Conservation (phyloP, 1,284 basidiomycete species). For the Moesziomyces sp. region DNA sequence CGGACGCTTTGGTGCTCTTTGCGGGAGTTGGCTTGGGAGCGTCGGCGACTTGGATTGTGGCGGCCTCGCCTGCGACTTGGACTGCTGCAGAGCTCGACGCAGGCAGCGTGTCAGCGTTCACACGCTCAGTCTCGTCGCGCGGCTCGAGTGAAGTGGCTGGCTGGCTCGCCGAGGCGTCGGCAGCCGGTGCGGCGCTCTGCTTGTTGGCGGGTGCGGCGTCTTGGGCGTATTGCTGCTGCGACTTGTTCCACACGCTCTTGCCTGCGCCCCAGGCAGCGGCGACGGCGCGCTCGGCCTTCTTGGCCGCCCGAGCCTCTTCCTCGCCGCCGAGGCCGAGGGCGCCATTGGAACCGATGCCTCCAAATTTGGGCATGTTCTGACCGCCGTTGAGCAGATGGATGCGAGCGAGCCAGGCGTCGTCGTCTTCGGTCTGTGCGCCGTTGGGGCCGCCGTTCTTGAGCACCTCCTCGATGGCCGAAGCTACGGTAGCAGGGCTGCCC, state of each 20-base stretch:
- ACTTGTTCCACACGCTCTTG: conserved; percentile 44
- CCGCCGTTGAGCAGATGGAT: conserved; percentile 64
- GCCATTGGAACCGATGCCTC: conserved; percentile 32
- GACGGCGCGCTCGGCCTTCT: conserved; percentile 48
- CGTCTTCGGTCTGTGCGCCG: conserved; percentile 39
- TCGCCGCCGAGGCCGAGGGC: conserved; percentile 23
- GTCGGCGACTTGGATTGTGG: not conserved
- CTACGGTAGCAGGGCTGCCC: conserved; percentile 40
- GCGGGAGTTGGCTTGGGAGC: not conserved
- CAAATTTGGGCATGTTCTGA: conserved; percentile 49
- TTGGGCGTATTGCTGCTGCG: conserved; percentile 16
- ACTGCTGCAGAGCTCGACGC: not conserved
- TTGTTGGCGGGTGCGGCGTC: not conserved
- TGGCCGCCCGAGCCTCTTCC: conserved; percentile 29
- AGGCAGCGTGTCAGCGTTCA: not conserved
- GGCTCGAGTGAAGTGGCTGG: not conserved
- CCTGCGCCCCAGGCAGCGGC: conserved; percentile 50
- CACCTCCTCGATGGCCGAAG: conserved; percentile 41
- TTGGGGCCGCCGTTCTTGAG: conserved; percentile 30
- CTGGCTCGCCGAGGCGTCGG: not conserved
- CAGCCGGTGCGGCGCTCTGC: not conserved
- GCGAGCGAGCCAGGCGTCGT: conserved; percentile 60
- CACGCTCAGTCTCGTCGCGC: not conserved
- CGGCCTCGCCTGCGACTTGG: not conserved
- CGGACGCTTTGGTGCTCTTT: not conserved